Conservation (phyloP, 768 basidiomycete genomes). For the Mycena filopes region DNA sequence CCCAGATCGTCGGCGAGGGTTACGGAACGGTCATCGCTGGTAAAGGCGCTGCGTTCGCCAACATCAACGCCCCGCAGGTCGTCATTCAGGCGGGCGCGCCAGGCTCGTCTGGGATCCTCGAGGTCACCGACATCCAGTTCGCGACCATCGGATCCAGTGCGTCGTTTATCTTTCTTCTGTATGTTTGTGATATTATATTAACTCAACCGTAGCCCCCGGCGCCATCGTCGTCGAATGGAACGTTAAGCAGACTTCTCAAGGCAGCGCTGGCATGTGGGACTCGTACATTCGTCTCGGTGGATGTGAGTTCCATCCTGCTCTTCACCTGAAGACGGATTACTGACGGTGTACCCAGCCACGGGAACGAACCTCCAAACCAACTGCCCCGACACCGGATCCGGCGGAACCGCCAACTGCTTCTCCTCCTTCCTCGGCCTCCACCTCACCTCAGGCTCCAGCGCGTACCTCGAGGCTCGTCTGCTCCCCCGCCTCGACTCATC, state of each 20-base stretch:
- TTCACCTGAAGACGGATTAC: neutral
- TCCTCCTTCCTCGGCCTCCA: constrained; percentile 76
- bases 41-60: constrained; percentile 56
- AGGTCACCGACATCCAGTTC: constrained; percentile 74
- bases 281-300: constrained; percentile 60
- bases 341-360: constrained; percentile 40
- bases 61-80: constrained; percentile 52
- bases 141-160: constrained; percentile 45
- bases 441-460: constrained; percentile 60
- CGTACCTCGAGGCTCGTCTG: constrained; percentile 63
- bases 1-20: constrained; percentile 67
- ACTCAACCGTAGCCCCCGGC: constrained; percentile 52
- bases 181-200: neutral
- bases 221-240: constrained; percentile 79
- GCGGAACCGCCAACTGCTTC: constrained; percentile 57
- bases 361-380: constrained; percentile 63
- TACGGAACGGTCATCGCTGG: constrained; percentile 64
- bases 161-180: constrained; percentile 18
- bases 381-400: constrained; percentile 56
- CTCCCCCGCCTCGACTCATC: too few relatives aligned
- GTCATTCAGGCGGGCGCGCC: constrained; percentile 62
- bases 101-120: constrained; percentile 60
- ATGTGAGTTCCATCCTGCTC: constrained; percentile 31
- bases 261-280: constrained; percentile 68
- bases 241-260: constrained; percentile 65